Percentiles rank a stretch among this genome's conserved stretches.
Evolutionary conservation across 495 filamentous ascomycete genomes (phyloP).

Genomic region (Podospora bellae-mahoneyi): DNA sequence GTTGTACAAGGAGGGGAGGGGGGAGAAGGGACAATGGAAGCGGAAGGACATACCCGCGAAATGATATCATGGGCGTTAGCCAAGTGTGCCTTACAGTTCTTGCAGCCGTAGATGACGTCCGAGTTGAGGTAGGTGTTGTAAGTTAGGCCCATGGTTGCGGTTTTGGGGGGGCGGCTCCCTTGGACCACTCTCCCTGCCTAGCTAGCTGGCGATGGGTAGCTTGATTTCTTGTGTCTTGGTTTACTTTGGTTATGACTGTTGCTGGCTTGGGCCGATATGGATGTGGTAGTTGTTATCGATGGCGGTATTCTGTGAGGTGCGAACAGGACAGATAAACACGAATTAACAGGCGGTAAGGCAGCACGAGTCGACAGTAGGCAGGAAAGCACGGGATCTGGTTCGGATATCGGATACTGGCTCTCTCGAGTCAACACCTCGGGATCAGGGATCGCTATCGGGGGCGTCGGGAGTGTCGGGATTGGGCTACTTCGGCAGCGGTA

Average conservation of each 20-base stretch:
- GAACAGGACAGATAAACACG: no score
- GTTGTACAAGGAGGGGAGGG: background rate
- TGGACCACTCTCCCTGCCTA: background rate
- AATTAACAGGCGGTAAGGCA: no score
- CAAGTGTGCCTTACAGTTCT: slow-evolving; percentile 91
- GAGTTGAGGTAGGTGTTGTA: slow-evolving; percentile 96
- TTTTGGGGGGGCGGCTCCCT: background rate
- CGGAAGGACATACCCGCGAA: slow-evolving; percentile 65
- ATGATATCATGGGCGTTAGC: slow-evolving; percentile 95
- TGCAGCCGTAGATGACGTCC: slow-evolving; percentile 91
- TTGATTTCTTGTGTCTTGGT: background rate
- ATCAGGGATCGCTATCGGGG: background rate
- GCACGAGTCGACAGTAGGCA: background rate
- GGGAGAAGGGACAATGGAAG: slow-evolving; percentile 2
- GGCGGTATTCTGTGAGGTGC: no score
- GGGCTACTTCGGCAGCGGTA: background rate
- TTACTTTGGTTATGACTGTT: background rate
- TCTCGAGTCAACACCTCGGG: background rate
- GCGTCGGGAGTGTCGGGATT: background rate
- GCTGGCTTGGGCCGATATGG: no score
- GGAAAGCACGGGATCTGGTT: background rate
- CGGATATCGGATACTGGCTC: background rate
- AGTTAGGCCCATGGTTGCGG: slow-evolving; percentile 74
- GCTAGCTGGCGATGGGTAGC: no score
- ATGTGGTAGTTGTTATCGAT: no score